phyloP scores from a whole-genome alignment of 371 early-diverging fungal species.

The Mucor sp. region DNA sequence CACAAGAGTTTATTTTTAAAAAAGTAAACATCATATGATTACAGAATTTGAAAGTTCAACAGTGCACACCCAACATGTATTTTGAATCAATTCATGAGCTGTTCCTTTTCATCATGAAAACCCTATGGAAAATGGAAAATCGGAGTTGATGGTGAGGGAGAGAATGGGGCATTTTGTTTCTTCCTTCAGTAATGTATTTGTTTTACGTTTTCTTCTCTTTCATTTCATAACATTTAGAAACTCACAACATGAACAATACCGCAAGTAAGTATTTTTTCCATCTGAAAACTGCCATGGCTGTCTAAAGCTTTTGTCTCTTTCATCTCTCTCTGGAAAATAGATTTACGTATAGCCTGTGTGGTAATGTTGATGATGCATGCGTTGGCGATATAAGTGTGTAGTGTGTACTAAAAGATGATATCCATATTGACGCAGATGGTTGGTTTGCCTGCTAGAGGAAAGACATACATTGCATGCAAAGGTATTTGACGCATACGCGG shows the following conservation, averaged over 20 bases:
- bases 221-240: background rate
- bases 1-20: too few relatives aligned
- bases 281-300: background rate
- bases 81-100: background rate
- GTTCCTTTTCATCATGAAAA: background rate
- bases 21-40: background rate
- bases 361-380: slow-evolving; percentile 15
- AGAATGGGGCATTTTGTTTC: background rate
- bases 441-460: slow-evolving; percentile 89
- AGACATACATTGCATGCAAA: slow-evolving; percentile 92
- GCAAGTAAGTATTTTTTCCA: background rate
- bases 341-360: slow-evolving; percentile 40
- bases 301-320: background rate
- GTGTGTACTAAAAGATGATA: background rate
- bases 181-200: background rate
- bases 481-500: slow-evolving; percentile 44
- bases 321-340: background rate
- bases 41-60: background rate
- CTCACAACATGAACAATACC: background rate
- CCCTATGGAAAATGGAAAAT: background rate
- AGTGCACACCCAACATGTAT: background rate
- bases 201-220: background rate
- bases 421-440: slow-evolving; percentile 61
- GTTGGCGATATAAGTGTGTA: background rate
- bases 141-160: background rate